Evolutionary conservation across 1,139 yeast species (phyloP).

Genomic region (Komagataea norvegica): DNA sequence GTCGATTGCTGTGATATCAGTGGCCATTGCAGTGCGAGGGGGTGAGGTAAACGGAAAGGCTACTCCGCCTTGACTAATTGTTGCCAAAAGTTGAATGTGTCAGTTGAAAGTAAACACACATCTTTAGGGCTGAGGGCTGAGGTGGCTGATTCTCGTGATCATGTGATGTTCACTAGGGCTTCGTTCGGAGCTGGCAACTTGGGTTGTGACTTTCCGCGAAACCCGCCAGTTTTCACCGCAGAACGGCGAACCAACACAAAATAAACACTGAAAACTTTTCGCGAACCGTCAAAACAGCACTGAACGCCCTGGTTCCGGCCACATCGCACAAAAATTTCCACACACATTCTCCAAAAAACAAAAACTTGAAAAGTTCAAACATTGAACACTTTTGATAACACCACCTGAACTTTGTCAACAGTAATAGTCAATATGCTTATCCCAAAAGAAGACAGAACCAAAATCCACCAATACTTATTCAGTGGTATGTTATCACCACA

Average conservation of each 20-base stretch:
- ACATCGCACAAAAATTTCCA: slow-evolving; percentile 6
- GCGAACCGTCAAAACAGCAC: not conserved
- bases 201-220: not conserved
- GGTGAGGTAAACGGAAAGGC: no score
- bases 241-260: not conserved
- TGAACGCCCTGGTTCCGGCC: slow-evolving; percentile 3
- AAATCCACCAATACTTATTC: slow-evolving; percentile 98
- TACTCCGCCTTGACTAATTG: no score
- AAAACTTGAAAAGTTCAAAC: slow-evolving; percentile 21
- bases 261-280: not conserved
- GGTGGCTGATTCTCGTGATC: not conserved
- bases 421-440: slow-evolving; percentile 72
- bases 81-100: no score
- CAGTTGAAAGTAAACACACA: no score
- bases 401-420: slow-evolving; percentile 12
- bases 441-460: slow-evolving; percentile 99
- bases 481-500: slow-evolving; percentile 65
- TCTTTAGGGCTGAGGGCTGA: no score
- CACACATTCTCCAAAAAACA: slow-evolving; percentile 17
- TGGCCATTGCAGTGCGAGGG: no score
- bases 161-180: slow-evolving; percentile 6
- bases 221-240: not conserved
- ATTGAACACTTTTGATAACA: slow-evolving; percentile 7
- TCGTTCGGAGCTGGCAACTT: no score
- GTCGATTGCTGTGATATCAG: no score